phyloP scores from a whole-genome alignment of 2,329 filamentous ascomycete genomes.

The Xylaria digitata region DNA sequence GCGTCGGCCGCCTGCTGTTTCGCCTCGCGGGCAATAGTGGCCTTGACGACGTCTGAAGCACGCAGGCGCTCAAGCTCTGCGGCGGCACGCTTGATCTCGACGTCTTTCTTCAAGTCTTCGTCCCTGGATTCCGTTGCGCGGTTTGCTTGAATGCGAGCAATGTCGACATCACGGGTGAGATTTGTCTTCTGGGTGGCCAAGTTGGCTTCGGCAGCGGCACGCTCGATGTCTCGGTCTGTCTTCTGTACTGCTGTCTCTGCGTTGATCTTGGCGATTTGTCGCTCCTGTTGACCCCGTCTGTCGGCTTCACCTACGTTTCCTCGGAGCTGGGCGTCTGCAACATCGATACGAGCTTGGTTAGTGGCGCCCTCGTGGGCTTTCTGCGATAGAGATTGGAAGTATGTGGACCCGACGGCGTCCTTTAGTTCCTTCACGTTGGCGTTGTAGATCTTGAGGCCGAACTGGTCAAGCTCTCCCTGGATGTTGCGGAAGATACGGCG shows the following conservation, averaged over 20 bases:
- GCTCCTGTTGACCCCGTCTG: constrained; percentile 82
- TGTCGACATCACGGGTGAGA: constrained; percentile 78
- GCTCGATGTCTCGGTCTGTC: constrained; percentile 85
- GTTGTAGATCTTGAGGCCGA: constrained; percentile 80
- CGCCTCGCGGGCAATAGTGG: constrained; percentile 74
- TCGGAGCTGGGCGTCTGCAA: constrained; percentile 70
- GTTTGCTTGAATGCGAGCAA: constrained; percentile 78
- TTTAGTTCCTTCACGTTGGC: constrained; percentile 87
- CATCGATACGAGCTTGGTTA: constrained; percentile 79
- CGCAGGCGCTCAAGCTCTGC: constrained; percentile 85
- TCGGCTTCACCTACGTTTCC: constrained; percentile 82
- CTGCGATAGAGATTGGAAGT: constrained; percentile 83
- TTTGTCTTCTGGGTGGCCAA: constrained; percentile 78
- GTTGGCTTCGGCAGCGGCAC: constrained; percentile 80
- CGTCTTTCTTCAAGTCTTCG: constrained; percentile 81
- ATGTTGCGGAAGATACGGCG: constrained; percentile 79
- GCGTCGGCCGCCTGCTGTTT: constrained; percentile 76
- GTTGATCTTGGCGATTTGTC: constrained; percentile 84
- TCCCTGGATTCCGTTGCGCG: constrained; percentile 80
- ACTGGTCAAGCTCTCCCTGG: constrained; percentile 81
- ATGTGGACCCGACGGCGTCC: constrained; percentile 83
- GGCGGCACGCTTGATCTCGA: constrained; percentile 80
- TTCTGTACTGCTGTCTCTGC: constrained; percentile 84
- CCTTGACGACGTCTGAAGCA: constrained; percentile 81
- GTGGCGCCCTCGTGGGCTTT: constrained; percentile 88